These are phyloP conservation scores for Lactarius pseudohatsudake DNA, from an alignment of 768 basidiomycete species.

Conservation along the genomic window DNA sequence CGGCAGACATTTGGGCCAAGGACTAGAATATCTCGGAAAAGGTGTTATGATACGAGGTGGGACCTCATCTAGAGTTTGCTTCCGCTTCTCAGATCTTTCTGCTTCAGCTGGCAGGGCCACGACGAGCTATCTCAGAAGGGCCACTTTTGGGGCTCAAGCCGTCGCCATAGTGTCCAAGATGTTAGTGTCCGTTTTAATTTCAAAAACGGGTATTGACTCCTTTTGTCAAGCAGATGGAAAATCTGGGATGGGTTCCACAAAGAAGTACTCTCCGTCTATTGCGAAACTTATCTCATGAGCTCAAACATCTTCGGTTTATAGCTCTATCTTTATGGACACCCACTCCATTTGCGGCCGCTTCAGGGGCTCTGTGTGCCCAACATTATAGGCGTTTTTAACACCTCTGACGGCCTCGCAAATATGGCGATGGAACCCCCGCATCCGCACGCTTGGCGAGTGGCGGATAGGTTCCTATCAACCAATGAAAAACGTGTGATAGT, in stretches of 20 bases:
- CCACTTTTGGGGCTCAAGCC: slow-evolving; percentile 17
- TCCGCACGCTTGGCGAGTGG: slow-evolving; percentile 58
- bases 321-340: slow-evolving; percentile 53
- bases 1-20: slow-evolving; percentile 10
- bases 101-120: slow-evolving; percentile 24
- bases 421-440: slow-evolving; percentile 58
- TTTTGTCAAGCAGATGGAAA: slow-evolving; percentile 17
- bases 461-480: slow-evolving; percentile 54
- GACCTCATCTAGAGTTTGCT: neutral
- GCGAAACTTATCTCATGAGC: neutral
- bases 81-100: neutral
- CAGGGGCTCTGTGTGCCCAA: slow-evolving; percentile 56
- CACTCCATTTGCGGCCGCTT: slow-evolving; percentile 46
- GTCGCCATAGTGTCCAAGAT: slow-evolving; percentile 20
- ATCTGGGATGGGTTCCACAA: slow-evolving; percentile 27
- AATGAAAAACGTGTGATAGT: slow-evolving; percentile 53
- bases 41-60: slow-evolving; percentile 24
- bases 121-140: slow-evolving; percentile 23
- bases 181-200: slow-evolving; percentile 4
- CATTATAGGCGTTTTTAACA: slow-evolving; percentile 51
- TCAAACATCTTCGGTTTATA: slow-evolving; percentile 32
- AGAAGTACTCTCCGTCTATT: slow-evolving; percentile 10
- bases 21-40: slow-evolving; percentile 22
- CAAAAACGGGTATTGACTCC: neutral
- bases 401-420: slow-evolving; percentile 39